Evolutionary conservation across 352 stramenopile genomes (phyloP).

Genomic region (Pythium pyrilobum): DNA sequence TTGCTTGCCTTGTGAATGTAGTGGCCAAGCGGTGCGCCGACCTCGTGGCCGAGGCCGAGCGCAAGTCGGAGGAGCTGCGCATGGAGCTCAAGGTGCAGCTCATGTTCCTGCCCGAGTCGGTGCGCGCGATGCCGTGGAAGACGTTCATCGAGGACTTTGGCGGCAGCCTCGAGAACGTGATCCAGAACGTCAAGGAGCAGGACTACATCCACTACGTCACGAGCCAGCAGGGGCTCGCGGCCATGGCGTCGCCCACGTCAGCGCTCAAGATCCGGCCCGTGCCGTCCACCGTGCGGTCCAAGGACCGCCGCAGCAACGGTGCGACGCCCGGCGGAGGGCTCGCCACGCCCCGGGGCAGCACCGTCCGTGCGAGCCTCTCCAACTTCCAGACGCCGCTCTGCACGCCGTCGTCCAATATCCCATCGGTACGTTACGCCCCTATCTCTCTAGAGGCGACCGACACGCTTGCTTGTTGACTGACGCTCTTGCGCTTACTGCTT

Average conservation of each 20-base stretch:
- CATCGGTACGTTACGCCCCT: conserved; percentile 22
- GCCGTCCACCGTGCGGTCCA: conserved; percentile 24
- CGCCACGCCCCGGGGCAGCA: too few relatives aligned
- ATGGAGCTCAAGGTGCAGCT: conserved; percentile 80
- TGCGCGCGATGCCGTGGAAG: conserved; percentile 75
- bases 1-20: conserved; percentile 19
- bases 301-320: conserved; percentile 22
- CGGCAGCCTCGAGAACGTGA: conserved; percentile 65
- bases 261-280: conserved; percentile 25
- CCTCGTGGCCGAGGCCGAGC: conserved; percentile 42
- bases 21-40: conserved; percentile 65
- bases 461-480: neutral
- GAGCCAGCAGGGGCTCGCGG: conserved; percentile 19
- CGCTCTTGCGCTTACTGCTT: neutral
- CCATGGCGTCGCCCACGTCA: conserved; percentile 18
- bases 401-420: conserved; percentile 24
- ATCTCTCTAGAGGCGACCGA: neutral
- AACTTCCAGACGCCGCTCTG: conserved; percentile 17
- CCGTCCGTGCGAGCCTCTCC: conserved; percentile 17
- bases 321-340: conserved; percentile 16
- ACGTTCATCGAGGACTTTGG: conserved; percentile 78
- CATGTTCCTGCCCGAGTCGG: conserved; percentile 61
- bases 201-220: conserved; percentile 25
- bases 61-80: conserved; percentile 53
- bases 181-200: conserved; percentile 49